These are phyloP conservation scores for Pontederia paniculata DNA, from an alignment of 176 grass and related monocot species.

Conservation along the genomic window DNA sequence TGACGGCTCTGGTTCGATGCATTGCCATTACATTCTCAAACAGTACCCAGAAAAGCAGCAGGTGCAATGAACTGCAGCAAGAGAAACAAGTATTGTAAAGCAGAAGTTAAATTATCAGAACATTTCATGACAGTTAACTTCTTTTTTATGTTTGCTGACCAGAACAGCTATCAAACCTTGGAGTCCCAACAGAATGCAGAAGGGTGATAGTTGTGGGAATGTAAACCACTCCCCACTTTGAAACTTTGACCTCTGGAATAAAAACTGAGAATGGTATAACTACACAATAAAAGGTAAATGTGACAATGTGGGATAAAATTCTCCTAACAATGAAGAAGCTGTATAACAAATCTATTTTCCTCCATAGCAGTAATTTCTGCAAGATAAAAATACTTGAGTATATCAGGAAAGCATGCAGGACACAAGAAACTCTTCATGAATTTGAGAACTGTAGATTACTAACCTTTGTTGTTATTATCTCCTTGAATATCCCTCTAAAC, in stretches of 20 bases:
- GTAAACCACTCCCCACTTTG: slow-evolving; percentile 74
- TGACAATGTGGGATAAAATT: slow-evolving; percentile 69
- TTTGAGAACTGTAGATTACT: not conserved
- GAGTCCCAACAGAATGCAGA: slow-evolving; percentile 68
- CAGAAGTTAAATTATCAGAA: not conserved
- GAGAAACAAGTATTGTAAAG: not conserved
- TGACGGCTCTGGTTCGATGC: slow-evolving; percentile 57
- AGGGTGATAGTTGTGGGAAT: slow-evolving; percentile 77
- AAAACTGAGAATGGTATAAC: slow-evolving; percentile 59
- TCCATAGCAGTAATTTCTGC: slow-evolving; percentile 68
- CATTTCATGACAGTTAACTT: too few species aligned
- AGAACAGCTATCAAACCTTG: slow-evolving; percentile 33
- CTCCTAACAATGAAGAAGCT: slow-evolving; percentile 92
- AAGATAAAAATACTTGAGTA: slow-evolving; percentile 2
- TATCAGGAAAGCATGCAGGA: not conserved
- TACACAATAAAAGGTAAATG: slow-evolving; percentile 82
- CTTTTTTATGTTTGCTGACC: not conserved
- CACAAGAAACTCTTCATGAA: not conserved
- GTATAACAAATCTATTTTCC: slow-evolving; percentile 62
- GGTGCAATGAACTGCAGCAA: slow-evolving; percentile 69
- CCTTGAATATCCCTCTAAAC: not conserved
- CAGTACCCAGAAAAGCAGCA: slow-evolving; percentile 73
- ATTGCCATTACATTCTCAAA: slow-evolving; percentile 95
- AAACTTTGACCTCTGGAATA: slow-evolving; percentile 60
- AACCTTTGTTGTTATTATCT: slow-evolving; percentile 9